Conservation (phyloP, 2,329 filamentous ascomycete genomes). For the Hypocrella siamensis region DNA sequence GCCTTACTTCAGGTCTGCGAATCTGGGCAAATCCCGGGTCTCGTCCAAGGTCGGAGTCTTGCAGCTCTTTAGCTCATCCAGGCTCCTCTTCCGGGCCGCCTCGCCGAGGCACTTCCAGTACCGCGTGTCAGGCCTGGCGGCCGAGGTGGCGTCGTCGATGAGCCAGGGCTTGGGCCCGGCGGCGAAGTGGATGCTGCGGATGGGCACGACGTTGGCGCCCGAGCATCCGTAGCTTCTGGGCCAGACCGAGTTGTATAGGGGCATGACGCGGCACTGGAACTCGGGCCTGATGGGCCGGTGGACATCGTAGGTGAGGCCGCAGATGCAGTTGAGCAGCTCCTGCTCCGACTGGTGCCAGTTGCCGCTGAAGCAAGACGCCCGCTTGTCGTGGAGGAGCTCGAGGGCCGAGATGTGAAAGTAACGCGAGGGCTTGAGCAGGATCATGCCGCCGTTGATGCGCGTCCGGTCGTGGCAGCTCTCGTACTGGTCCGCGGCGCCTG, state of each 20-base stretch:
- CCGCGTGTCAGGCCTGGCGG: neutral
- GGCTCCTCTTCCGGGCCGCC: neutral
- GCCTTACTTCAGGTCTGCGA: no score
- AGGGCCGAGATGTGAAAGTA: slow-evolving; percentile 1
- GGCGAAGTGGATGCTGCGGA: slow-evolving; percentile 1
- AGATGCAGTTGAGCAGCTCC: slow-evolving; percentile 1
- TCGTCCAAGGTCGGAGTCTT: neutral
- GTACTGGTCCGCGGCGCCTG: neutral
- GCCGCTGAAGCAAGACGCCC: neutral
- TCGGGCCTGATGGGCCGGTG: neutral
- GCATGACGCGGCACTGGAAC: slow-evolving; percentile 1
- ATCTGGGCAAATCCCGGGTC: neutral
- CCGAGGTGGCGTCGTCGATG: neutral
- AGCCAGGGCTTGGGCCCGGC: neutral
- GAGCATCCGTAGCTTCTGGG: slow-evolving; percentile 1
- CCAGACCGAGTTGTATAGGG: slow-evolving; percentile 1
- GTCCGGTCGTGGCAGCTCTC: neutral
- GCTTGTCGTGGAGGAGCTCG: slow-evolving; percentile 1
- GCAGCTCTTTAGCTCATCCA: neutral
- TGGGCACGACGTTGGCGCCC: neutral
- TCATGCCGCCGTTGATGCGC: slow-evolving; percentile 1
- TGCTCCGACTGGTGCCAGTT: slow-evolving; percentile 1
- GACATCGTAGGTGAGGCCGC: neutral
- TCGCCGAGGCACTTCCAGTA: neutral
- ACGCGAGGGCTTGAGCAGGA: slow-evolving; percentile 1